A percentile compares a stretch with the other conserved stretches of the same genome.
phyloP scores from a whole-genome alignment of 495 filamentous ascomycete genomes.

The Lophium mytilinum region DNA sequence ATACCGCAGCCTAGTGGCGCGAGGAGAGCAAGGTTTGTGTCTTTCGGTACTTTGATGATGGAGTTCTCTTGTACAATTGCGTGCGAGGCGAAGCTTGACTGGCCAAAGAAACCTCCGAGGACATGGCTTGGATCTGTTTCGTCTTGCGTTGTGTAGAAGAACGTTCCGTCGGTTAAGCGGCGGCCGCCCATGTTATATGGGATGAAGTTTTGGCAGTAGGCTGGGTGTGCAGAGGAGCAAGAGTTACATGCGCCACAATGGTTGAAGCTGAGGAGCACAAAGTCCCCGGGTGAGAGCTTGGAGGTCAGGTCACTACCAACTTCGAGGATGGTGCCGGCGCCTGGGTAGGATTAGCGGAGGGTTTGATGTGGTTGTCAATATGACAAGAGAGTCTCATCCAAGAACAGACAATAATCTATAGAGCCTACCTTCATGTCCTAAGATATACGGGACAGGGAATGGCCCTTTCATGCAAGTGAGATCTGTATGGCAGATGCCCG shows the following conservation, averaged over 20 bases:
- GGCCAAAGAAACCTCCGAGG: conserved; percentile 26
- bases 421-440: conserved; percentile 27
- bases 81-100: conserved; percentile 25
- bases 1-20: conserved; percentile 39
- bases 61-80: conserved; percentile 26
- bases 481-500: conserved; percentile 41
- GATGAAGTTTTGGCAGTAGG: conserved; percentile 26
- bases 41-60: conserved; percentile 29
- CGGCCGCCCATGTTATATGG: conserved; percentile 20
- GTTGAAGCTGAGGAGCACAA: conserved; percentile 31
- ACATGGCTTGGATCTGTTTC: conserved; percentile 9
- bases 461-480: conserved; percentile 5
- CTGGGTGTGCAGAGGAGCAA: conserved; percentile 26
- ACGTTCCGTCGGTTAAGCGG: background rate
- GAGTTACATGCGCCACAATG: conserved; percentile 31
- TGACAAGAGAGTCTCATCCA: background rate
- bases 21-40: conserved; percentile 27
- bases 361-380: background rate
- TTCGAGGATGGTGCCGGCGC: conserved; percentile 24
- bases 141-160: conserved; percentile 5
- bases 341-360: conserved; percentile 5
- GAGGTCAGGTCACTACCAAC: conserved; percentile 25
- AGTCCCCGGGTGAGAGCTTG: conserved; percentile 16
- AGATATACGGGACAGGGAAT: conserved; percentile 9
- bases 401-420: background rate